Evolutionary conservation across 305 asterid genomes (phyloP), one percentile per base, ranked within the genome.

Genomic region (Ruellia speciosa): DNA sequence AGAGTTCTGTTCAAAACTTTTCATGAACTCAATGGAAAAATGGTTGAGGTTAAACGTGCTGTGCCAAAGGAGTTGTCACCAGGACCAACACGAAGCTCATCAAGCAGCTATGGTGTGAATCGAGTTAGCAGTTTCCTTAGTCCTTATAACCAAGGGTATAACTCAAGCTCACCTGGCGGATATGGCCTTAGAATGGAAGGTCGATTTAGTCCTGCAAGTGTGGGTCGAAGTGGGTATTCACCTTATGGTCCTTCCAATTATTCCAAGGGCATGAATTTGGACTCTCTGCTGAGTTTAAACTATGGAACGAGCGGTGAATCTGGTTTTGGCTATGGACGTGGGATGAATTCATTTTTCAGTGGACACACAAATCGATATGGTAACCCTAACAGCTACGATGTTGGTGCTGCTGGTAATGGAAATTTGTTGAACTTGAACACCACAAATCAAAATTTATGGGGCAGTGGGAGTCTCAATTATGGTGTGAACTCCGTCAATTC

Each of bases 1-100:
- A 79, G 70, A 72, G 95, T 83, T 53, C 67, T 88, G 31, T 68
- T 59, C 62, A 83, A 83, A 75, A 83, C 82, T 39, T 86, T 85
- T 67, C 96, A 88, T 28, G 95, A 88, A 65, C 95, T 88, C 24
- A 81, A 86, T 19, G 95, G 94, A 7, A 88, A 88, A 72, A 85
- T 79, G 95, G 96, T 88, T 6, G 95, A 88, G 77, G 96, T 88
- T 20, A 86, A 88, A 50, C 81, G 88, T 14, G 89, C 89, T 7
- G 84, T 82, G 70, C 86, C 90, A 11, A 82, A 79, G 65, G 90
- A 82, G 75, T 67, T 77, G 46, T 77, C 86, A 48, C 82, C 79
- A 0, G 86, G 78, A 35, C 77, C 84, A 52, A 67, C 70, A 33
- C 77, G 83, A 52, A 79, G 79, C 60, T 80, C 72, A 13, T 61